Percentiles rank a stretch among this genome's conserved stretches.
phyloP scores from a whole-genome alignment of 2,329 filamentous ascomycete genomes.

The Xylariaceae sp. region DNA sequence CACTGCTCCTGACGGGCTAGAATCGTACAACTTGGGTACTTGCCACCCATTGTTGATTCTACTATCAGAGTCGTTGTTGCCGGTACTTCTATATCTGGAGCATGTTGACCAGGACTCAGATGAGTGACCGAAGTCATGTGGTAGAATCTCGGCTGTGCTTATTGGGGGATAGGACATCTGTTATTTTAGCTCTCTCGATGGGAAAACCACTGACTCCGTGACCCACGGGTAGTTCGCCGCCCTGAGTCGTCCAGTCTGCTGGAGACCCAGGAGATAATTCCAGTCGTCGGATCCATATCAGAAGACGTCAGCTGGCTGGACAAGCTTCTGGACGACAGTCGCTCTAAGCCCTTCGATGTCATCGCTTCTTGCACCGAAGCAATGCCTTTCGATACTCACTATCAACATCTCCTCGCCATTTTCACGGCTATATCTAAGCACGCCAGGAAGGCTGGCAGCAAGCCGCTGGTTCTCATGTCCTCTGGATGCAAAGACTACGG shows the following conservation, averaged over 20 bases:
- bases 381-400: slow-evolving; percentile 31
- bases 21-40: too few species aligned
- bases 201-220: too few species aligned
- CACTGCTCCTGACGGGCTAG: too few species aligned
- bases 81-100: too few species aligned
- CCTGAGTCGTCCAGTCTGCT: slow-evolving; percentile 22
- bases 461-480: slow-evolving; percentile 36
- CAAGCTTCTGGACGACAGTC: slow-evolving; percentile 14
- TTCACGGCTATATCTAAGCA: slow-evolving; percentile 25
- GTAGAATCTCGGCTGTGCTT: too few species aligned
- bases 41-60: too few species aligned
- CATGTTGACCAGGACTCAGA: too few species aligned
- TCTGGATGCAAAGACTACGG: slow-evolving; percentile 46
- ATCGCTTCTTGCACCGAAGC: slow-evolving; percentile 37
- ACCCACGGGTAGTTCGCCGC: too few species aligned
- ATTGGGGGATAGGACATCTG: too few species aligned
- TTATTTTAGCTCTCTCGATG: too few species aligned
- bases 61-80: too few species aligned
- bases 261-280: slow-evolving; percentile 29
- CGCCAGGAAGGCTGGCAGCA: slow-evolving; percentile 25
- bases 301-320: slow-evolving; percentile 17
- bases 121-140: too few species aligned
- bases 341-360: slow-evolving; percentile 29
- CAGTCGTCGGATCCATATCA: slow-evolving; percentile 31
- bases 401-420: slow-evolving; percentile 26